phyloP scores from a whole-genome alignment of 169 alveolate genomes.

The Eimeria maxima region DNA sequence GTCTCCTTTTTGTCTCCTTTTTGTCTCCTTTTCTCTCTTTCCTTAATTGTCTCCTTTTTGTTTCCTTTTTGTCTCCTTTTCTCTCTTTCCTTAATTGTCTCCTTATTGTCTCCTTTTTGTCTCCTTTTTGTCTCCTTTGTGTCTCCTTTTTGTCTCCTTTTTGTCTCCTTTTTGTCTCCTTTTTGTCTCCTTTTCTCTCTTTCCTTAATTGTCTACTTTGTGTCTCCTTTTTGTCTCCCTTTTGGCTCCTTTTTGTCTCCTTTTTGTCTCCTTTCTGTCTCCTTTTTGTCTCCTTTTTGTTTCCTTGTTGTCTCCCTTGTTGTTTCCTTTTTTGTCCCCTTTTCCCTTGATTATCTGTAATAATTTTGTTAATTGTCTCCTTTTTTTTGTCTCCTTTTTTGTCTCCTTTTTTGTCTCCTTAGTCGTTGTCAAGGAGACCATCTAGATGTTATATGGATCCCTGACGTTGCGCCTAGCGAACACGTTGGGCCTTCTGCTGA shows the following conservation, averaged over 20 bases:
- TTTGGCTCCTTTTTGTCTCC: constrained; percentile 49
- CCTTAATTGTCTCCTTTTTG: too few species aligned
- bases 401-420: constrained; percentile 82
- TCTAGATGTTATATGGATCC: constrained; percentile 92
- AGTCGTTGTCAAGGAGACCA: constrained; percentile 94
- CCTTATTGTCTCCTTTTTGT: not conserved
- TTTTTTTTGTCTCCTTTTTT: constrained; percentile 66
- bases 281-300: not conserved
- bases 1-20: too few species aligned
- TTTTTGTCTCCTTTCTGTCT: not conserved
- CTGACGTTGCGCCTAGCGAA: constrained; percentile 96
- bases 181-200: not conserved
- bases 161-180: not conserved
- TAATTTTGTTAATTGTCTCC: constrained; percentile 86
- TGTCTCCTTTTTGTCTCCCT: not conserved
- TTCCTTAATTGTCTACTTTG: not conserved
- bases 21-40: too few species aligned
- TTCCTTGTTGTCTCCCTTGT: too few species aligned
- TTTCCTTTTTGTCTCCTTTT: not conserved
- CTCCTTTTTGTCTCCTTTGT: not conserved
- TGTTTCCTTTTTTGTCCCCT: too few species aligned
- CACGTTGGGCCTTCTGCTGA: constrained; percentile 89
- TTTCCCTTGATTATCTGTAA: not conserved
- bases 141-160: not conserved
- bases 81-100: too few species aligned